Evolutionary conservation across 2,329 filamentous ascomycete genomes (phyloP).

Genomic region (Trichoderma hamatum): DNA sequence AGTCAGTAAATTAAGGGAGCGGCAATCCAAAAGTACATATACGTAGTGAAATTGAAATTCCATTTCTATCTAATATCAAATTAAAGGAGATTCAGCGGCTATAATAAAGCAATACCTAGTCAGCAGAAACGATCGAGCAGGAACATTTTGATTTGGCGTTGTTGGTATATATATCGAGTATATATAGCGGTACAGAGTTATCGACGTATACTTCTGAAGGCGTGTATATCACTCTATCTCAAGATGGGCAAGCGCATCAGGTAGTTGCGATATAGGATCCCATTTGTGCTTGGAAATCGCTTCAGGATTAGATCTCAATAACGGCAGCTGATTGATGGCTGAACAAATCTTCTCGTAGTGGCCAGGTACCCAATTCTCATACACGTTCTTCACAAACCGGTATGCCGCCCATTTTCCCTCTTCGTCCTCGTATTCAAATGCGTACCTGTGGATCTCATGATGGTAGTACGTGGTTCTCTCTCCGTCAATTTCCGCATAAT

Average conservation of each 20-base stretch:
- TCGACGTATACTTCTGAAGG: background rate
- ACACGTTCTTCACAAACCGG: background rate
- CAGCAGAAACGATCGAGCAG: too few relatives aligned
- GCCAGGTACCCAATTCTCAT: background rate
- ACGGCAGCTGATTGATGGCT: conserved; percentile 23
- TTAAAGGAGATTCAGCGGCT: too few relatives aligned
- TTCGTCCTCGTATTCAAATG: background rate
- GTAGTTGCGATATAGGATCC: background rate
- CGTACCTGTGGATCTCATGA: background rate
- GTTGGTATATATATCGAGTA: too few relatives aligned
- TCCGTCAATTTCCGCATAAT: background rate
- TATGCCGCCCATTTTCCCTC: background rate
- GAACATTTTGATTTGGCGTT: too few relatives aligned
- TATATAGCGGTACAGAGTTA: too few relatives aligned
- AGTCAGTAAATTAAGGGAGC: too few relatives aligned
- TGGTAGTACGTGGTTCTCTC: background rate
- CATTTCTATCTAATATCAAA: too few relatives aligned
- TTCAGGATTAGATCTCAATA: background rate
- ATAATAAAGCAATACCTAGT: too few relatives aligned
- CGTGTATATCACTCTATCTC: background rate
- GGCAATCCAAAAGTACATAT: too few relatives aligned
- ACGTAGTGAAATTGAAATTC: too few relatives aligned
- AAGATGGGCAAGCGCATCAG: background rate
- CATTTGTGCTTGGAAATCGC: background rate
- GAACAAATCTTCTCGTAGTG: conserved; percentile 27